Evolutionary conservation across 441 rosid species (phyloP).

Genomic region (Biscutella laevigata): DNA sequence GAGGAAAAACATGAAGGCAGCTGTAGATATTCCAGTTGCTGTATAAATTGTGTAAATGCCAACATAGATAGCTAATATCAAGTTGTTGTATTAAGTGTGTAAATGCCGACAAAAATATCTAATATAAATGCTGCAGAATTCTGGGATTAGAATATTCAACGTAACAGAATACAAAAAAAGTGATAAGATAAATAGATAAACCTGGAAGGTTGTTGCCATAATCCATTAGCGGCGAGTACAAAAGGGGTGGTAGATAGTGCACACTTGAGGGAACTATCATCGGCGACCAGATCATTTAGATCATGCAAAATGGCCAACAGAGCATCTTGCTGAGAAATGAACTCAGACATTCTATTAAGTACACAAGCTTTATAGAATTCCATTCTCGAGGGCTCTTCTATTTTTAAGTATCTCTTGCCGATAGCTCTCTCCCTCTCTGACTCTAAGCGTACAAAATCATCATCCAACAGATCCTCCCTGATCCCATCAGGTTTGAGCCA

Average conservation of each 20-base stretch:
- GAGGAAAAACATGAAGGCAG: constrained; percentile 16
- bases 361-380: constrained; percentile 84
- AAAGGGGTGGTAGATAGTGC: constrained; percentile 60
- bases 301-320: constrained; percentile 69
- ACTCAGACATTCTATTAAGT: constrained; percentile 82
- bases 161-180: constrained; percentile 4
- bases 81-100: neutral
- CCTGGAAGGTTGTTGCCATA: constrained; percentile 96
- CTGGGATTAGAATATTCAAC: constrained; percentile 14
- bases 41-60: constrained; percentile 7
- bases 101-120: neutral
- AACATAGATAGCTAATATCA: constrained; percentile 9
- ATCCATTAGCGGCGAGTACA: constrained; percentile 80
- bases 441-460: constrained; percentile 80
- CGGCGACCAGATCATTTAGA: constrained; percentile 61
- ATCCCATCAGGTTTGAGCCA: constrained; percentile 87
- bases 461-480: constrained; percentile 73
- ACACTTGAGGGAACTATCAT: constrained; percentile 54
- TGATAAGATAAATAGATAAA: constrained; percentile 22
- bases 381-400: constrained; percentile 64
- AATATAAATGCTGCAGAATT: neutral
- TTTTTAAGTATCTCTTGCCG: constrained; percentile 52
- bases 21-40: neutral
- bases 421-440: constrained; percentile 84
- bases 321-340: constrained; percentile 56